These are phyloP conservation scores for Phytopythium montanum DNA, from an alignment of 352 stramenopile genomes.

Conservation along the genomic window DNA sequence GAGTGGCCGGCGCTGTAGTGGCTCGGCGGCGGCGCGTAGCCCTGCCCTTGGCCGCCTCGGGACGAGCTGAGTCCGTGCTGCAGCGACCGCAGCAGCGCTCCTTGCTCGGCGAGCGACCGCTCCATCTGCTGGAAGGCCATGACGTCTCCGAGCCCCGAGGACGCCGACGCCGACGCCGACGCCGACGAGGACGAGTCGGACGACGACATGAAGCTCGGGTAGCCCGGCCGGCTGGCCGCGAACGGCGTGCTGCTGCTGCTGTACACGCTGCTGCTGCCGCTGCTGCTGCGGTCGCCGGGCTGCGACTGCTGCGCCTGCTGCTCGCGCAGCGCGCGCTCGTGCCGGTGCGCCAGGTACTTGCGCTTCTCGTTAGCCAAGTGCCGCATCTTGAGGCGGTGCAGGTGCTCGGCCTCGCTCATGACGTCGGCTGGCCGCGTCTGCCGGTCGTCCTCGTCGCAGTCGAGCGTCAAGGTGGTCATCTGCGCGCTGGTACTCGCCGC, in stretches of 20 bases:
- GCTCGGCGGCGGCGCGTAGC: too few relatives aligned
- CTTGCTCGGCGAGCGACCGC: slow-evolving; percentile 60
- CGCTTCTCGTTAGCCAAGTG: slow-evolving; percentile 36
- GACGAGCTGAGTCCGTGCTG: slow-evolving; percentile 10
- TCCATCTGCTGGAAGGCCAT: slow-evolving; percentile 33
- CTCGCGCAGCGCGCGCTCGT: slow-evolving; percentile 10
- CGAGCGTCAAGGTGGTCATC: slow-evolving; percentile 14
- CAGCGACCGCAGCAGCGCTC: slow-evolving; percentile 48
- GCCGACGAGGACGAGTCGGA: slow-evolving; percentile 36
- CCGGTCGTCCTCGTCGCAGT: slow-evolving; percentile 15
- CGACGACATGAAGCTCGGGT: slow-evolving; percentile 16
- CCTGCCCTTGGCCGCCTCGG: neutral
- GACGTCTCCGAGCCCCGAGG: slow-evolving; percentile 16
- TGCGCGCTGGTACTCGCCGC: neutral
- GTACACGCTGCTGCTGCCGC: slow-evolving; percentile 1
- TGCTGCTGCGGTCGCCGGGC: slow-evolving; percentile 12
- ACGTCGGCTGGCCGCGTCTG: neutral
- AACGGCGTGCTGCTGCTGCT: neutral
- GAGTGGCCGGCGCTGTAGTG: neutral
- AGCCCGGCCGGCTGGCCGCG: slow-evolving; percentile 17
- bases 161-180: slow-evolving; percentile 15
- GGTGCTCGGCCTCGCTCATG: slow-evolving; percentile 14
- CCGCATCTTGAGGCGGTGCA: slow-evolving; percentile 29
- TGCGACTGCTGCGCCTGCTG: too few relatives aligned
- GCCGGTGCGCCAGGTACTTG: slow-evolving; percentile 20